Evolutionary conservation across 495 filamentous ascomycete species (phyloP).

Genomic region (Trichoderma asperelloides): DNA sequence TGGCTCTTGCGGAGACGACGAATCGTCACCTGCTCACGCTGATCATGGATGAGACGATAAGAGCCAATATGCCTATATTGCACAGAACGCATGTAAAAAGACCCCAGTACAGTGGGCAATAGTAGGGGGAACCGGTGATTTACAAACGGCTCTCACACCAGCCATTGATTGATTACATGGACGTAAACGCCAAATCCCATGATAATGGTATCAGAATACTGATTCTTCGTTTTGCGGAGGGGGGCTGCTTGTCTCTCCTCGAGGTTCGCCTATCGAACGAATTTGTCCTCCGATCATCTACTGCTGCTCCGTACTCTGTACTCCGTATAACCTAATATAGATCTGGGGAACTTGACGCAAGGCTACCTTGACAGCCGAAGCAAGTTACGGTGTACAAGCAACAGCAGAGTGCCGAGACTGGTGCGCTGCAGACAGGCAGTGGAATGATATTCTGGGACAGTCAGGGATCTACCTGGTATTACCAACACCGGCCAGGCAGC

Average conservation of each 20-base stretch:
- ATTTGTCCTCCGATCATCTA: not conserved
- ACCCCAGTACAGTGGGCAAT: not conserved
- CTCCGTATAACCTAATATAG: not conserved
- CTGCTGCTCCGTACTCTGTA: not conserved
- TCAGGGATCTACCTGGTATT: not conserved
- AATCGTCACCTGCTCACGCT: not conserved
- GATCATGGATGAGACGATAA: not conserved
- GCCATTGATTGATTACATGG: not conserved
- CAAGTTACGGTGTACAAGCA: constrained; percentile 3
- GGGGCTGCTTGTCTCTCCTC: not conserved
- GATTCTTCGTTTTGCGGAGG: not conserved
- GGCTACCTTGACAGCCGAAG: not conserved
- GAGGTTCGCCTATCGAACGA: constrained; percentile 2
- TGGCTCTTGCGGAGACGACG: not conserved
- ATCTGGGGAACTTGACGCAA: constrained; percentile 5
- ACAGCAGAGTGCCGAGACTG: not conserved
- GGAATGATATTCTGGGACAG: not conserved
- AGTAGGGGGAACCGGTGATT: not conserved
- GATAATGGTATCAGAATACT: not conserved
- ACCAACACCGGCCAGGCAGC: not conserved
- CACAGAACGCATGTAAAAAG: not conserved
- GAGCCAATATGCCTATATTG: not conserved
- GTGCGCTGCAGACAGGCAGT: not conserved
- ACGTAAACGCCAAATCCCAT: not conserved
- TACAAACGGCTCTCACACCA: not conserved